Evolutionary conservation across 768 basidiomycete genomes (phyloP).

Genomic region (Punctularia strigosozonata): DNA sequence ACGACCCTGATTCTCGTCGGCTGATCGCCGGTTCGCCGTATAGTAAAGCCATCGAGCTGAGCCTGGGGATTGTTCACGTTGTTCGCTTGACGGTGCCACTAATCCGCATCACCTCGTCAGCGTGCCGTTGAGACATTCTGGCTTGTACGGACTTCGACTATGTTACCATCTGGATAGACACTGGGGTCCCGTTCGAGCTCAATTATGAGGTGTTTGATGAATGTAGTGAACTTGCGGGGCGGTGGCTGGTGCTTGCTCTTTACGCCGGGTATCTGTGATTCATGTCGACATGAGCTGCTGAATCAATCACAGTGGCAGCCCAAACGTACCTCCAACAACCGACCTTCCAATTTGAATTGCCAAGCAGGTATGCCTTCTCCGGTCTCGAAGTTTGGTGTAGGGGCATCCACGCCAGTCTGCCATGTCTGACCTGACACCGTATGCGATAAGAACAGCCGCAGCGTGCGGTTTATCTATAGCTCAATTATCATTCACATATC

Average conservation of each 20-base stretch:
- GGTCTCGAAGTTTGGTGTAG: slow-evolving; percentile 55
- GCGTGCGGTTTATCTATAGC: slow-evolving; percentile 62
- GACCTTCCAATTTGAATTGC: slow-evolving; percentile 79
- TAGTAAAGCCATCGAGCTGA: slow-evolving; percentile 89
- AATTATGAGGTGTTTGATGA: slow-evolving; percentile 74
- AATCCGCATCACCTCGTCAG: neutral
- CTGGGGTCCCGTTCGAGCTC: slow-evolving; percentile 81
- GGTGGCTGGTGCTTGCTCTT: slow-evolving; percentile 49
- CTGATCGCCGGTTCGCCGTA: slow-evolving; percentile 70
- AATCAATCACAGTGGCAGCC: neutral
- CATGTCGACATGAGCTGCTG: neutral
- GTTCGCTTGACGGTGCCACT: slow-evolving; percentile 57
- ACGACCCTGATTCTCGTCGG: slow-evolving; percentile 71
- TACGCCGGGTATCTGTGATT: slow-evolving; percentile 52
- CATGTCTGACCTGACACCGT: slow-evolving; percentile 77
- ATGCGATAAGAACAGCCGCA: slow-evolving; percentile 83
- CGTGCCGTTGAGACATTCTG: neutral
- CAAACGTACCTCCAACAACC: slow-evolving; percentile 61
- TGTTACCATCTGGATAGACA: slow-evolving; percentile 75
- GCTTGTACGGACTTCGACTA: slow-evolving; percentile 63
- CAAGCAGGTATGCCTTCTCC: slow-evolving; percentile 87
- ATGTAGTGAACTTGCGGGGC: slow-evolving; percentile 72
- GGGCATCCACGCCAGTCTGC: slow-evolving; percentile 42
- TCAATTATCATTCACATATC: slow-evolving; percentile 4
- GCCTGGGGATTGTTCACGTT: slow-evolving; percentile 44